Evolutionary conservation across 2,329 filamentous ascomycete genomes (phyloP).

Genomic region (Pyrenophora teres): DNA sequence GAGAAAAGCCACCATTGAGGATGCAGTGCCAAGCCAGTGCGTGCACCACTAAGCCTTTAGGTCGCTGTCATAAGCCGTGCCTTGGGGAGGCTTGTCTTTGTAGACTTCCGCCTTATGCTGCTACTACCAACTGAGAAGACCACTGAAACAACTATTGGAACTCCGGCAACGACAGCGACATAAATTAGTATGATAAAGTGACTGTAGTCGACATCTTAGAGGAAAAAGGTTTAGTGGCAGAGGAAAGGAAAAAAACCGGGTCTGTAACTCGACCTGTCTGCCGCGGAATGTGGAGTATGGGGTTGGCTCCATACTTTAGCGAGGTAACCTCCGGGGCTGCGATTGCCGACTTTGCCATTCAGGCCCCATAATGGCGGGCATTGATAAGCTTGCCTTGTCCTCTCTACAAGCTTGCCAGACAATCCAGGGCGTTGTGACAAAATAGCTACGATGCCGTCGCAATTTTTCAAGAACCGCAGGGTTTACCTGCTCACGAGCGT

Average conservation of each 20-base stretch:
- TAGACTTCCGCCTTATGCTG: background rate
- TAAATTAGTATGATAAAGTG: no score
- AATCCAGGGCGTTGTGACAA: slow-evolving; percentile 2
- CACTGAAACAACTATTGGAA: background rate
- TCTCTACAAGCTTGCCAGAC: background rate
- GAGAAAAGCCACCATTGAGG: slow-evolving; percentile 13
- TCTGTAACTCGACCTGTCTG: background rate
- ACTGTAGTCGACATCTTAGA: background rate
- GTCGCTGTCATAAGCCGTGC: slow-evolving; percentile 3
- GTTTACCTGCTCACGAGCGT: slow-evolving; percentile 13
- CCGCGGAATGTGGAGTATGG: slow-evolving; percentile 12
- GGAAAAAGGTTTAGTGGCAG: slow-evolving; percentile 6
- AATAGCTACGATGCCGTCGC: slow-evolving; percentile 9
- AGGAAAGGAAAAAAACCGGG: slow-evolving; percentile 9
- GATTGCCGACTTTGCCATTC: slow-evolving; percentile 5
- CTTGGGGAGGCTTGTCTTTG: slow-evolving; percentile 9
- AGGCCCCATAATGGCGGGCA: background rate
- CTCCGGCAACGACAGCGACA: background rate
- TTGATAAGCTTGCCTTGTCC: slow-evolving; percentile 4
- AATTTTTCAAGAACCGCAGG: slow-evolving; percentile 15
- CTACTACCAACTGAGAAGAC: background rate
- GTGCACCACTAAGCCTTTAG: slow-evolving; percentile 11
- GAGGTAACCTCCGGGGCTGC: slow-evolving; percentile 1
- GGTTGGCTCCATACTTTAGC: slow-evolving; percentile 10
- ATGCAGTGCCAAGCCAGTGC: slow-evolving; percentile 1